Evolutionary conservation across 306 rosid species (phyloP), one percentile per base, ranked within the genome.

Genomic region (Potentilla sterilis): DNA sequence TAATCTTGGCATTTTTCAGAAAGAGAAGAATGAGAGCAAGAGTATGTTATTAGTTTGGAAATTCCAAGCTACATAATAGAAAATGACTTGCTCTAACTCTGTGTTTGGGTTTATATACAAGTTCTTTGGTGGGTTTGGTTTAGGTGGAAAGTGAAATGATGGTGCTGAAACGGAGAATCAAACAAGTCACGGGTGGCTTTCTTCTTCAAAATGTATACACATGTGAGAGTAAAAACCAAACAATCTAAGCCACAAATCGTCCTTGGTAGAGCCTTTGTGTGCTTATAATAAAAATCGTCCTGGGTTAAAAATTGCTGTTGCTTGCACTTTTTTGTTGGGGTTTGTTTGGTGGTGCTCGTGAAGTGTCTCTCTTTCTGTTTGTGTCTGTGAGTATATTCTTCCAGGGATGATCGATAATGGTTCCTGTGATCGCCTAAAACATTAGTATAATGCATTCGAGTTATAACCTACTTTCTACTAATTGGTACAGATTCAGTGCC

Each of bases 101-200:
- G 15, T 16, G 22, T 4, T 51, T 64, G 71, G 71, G 75, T 69
- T 69, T 62, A 68, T 79, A 71, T 70, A 71, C 43, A 40, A 34
- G 76, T 70, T 73, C 59, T 48, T 64, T 52, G 47, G 67, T 49
- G 55, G 51, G 44, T 78, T 67, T 49, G 75, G 62, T 79, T 77
- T 77, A 58, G 83, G 80, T 83, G 80, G 79, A 87, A 88, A 88
- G 85, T 81, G 85, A 82, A 16, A 1, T 28, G 38, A 28, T 24
- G 3, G 65, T 58, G 84, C 35, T 73, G 77, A 87, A 84, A 79
- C 78, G 77, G 83, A 83, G 87, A 84, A 82, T 77, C 71, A 84
- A 74, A 43, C 79, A 83, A 88, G 86, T 95, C 98, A 95, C 97
- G 97, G 98, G 95, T 86, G 85, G 69, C 4, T 7, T 64, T 35